Conservation (phyloP, 805 yeast species). For the Sugiyamaella floridensis region DNA sequence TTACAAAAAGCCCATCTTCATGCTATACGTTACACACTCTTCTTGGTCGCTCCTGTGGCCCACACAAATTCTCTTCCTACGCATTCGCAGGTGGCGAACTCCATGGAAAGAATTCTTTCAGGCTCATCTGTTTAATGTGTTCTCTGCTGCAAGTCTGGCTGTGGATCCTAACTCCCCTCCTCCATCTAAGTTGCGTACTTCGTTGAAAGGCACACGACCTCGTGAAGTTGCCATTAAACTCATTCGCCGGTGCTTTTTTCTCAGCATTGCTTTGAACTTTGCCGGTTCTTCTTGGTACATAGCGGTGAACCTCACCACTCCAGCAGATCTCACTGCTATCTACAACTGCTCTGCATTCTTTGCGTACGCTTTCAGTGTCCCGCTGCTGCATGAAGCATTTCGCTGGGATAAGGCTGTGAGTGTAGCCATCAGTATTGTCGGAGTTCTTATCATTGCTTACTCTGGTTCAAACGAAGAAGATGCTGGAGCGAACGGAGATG, state of each 20-base stretch:
- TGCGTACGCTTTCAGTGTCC: slow-evolving; percentile 77
- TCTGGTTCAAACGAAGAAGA: slow-evolving; percentile 29
- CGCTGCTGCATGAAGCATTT: slow-evolving; percentile 59
- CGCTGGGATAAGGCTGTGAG: slow-evolving; percentile 55
- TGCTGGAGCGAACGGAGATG: slow-evolving; percentile 8
- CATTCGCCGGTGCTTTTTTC: slow-evolving; percentile 35
- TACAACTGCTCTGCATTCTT: slow-evolving; percentile 87
- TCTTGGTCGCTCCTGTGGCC: slow-evolving; percentile 75
- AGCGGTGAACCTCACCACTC: slow-evolving; percentile 72
- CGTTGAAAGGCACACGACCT: neutral
- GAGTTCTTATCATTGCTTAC: slow-evolving; percentile 76
- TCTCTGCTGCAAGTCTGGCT: slow-evolving; percentile 22
- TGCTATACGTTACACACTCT: slow-evolving; percentile 61
- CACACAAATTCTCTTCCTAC: slow-evolving; percentile 47
- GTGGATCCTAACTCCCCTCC: slow-evolving; percentile 3
- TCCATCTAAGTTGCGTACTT: neutral
- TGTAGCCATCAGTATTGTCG: slow-evolving; percentile 65
- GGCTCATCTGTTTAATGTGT: slow-evolving; percentile 16
- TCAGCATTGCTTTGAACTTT: slow-evolving; percentile 53
- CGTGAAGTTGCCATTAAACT: slow-evolving; percentile 24
- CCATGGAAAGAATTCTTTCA: slow-evolving; percentile 17
- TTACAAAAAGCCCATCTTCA: slow-evolving; percentile 63
- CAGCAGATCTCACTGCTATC: slow-evolving; percentile 82
- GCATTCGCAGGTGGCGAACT: slow-evolving; percentile 38
- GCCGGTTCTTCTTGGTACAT: slow-evolving; percentile 86